Base-by-base conservation (phyloP, 257 asterid genomes). In the Catharanthus roseus region DNA sequence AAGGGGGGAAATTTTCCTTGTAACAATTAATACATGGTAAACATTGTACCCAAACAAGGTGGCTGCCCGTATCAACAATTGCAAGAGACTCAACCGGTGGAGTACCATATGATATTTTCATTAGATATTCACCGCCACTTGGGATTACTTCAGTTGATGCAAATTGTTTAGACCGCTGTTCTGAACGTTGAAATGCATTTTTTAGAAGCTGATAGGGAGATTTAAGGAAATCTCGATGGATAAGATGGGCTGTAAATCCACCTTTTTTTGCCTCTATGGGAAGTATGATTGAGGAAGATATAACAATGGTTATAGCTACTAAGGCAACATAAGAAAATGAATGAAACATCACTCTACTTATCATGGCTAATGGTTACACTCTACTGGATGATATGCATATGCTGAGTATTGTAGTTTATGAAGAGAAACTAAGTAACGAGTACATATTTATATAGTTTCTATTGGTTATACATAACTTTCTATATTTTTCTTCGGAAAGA, bases 141-240 rank as follows among this genome's bases (percentile, higher is more conserved):
- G 73, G 31, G 7, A 3, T 8, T 8, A 75, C 0, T 16, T 26
- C 19, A 5, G 56, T 1, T 24, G 53, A 47, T 10, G 29, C 2
- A n/a, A 62, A 73, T 18, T 49, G 67, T 3, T 58, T 13, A 6
- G 65, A 56, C 3, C 85, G 85, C 0, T 70, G 34, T 45, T 69
- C 50, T 12, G 84, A 80, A 6, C 81, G 83, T 0, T 9, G 47
- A 16, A 75, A 63, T 3, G 79, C 67, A 1, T 69, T 45, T 12
- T 45, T 66, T n/a, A 74, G 11, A 18, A 73, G 77, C 1, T 76
- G 75, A 12, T 50, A 82, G 45, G 85, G 87, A 0, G 85, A 85
- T 12, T 33, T 50, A 0, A 75, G 80, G 2, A 86, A 83, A 55
- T 81, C 90, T 0, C 74, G 74, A 13, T 83, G 86, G 56, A 77